A percentile compares a stretch with the other conserved stretches of the same genome.
phyloP scores from a whole-genome alignment of 768 basidiomycete genomes.

The Lactifluus hygrophoroides region DNA sequence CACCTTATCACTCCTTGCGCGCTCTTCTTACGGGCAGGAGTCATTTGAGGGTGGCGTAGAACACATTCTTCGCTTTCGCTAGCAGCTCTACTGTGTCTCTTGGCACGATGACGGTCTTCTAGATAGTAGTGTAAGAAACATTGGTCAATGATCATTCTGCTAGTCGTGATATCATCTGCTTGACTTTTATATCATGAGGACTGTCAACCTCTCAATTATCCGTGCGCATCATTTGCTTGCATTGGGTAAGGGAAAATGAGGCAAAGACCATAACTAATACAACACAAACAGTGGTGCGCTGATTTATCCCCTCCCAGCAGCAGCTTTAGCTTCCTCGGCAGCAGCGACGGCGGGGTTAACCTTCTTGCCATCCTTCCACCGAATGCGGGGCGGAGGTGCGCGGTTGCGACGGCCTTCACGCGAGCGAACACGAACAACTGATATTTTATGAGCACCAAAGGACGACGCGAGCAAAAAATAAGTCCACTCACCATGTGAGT shows the following conservation, averaged over 20 bases:
- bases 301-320: conserved; percentile 24
- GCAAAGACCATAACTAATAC: conserved; percentile 14
- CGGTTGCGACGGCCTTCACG: conserved; percentile 95
- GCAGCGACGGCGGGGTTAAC: conserved; percentile 93
- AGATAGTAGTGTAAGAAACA: conserved; percentile 34
- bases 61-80: conserved; percentile 30
- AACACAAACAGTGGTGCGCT: conserved; percentile 7
- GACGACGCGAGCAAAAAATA: not conserved
- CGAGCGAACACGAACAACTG: conserved; percentile 97
- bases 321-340: conserved; percentile 79
- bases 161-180: too few species aligned
- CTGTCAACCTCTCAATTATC: not conserved
- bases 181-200: too few species aligned
- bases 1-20: conserved; percentile 30
- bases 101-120: conserved; percentile 31
- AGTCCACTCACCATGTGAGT: conserved; percentile 78
- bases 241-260: not conserved
- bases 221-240: not conserved
- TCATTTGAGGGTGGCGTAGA: conserved; percentile 26
- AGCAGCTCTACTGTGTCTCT: conserved; percentile 28
- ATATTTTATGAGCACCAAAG: not conserved
- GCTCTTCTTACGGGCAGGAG: conserved; percentile 22
- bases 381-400: conserved; percentile 88
- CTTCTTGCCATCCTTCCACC: conserved; percentile 96
- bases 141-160: too few species aligned